Conservation (phyloP, 495 filamentous ascomycete genomes). For the Penicillium cataractarum region DNA sequence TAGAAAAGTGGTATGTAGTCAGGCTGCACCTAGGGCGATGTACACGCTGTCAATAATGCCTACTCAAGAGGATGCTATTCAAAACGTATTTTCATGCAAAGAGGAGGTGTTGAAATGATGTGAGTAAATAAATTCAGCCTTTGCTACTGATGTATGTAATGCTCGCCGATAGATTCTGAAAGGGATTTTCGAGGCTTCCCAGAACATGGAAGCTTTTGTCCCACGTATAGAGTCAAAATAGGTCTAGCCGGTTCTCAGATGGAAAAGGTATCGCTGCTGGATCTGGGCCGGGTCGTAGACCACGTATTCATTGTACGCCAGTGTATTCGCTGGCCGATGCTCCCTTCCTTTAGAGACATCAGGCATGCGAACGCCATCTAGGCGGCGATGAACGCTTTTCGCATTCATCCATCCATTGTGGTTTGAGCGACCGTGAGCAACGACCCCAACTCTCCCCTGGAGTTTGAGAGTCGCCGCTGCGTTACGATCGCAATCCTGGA, state of each 20-base stretch:
- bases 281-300: constrained; percentile 72
- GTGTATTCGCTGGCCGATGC: background rate
- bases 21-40: background rate
- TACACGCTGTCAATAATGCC: background rate
- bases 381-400: constrained; percentile 12
- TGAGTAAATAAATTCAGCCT: background rate
- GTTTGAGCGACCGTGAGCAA: background rate
- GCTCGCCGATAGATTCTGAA: background rate
- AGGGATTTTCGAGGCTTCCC: background rate
- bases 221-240: background rate
- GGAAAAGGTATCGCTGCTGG: constrained; percentile 72
- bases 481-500: background rate
- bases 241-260: constrained; percentile 36
- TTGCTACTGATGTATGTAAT: background rate
- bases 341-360: background rate
- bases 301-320: constrained; percentile 57
- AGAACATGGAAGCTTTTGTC: background rate
- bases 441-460: background rate
- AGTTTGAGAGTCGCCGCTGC: no score
- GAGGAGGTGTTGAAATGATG: background rate
- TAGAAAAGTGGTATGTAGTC: background rate
- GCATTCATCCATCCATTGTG: constrained; percentile 16
- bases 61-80: background rate
- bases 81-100: background rate
- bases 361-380: constrained; percentile 16